A percentile compares a stretch with the other conserved stretches of the same genome.
phyloP scores from a whole-genome alignment of 805 yeast genomes.

The Komagataella pseudopastoris region DNA sequence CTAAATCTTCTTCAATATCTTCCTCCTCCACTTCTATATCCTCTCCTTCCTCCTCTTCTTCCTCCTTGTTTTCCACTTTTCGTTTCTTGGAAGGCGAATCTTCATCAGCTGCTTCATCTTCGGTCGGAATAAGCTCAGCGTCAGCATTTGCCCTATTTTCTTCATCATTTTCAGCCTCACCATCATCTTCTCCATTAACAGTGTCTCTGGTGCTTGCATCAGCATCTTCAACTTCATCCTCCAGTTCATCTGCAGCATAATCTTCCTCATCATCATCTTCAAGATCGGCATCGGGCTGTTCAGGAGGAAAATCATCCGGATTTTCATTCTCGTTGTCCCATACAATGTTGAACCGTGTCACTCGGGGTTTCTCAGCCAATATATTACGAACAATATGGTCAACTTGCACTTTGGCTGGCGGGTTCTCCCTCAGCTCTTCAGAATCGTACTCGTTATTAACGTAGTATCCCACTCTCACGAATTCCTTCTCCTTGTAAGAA shows the following conservation, averaged over 20 bases:
- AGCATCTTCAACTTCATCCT: conserved; percentile 42
- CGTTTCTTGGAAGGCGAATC: conserved; percentile 7
- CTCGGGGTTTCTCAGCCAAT: conserved; percentile 94
- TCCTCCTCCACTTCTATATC: conserved; percentile 16
- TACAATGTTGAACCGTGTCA: conserved; percentile 89
- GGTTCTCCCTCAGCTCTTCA: conserved; percentile 86
- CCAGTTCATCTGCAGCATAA: conserved; percentile 40
- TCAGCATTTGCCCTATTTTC: conserved; percentile 19
- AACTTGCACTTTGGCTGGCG: conserved; percentile 87
- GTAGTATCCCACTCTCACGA: conserved; percentile 94
- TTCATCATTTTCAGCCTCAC: conserved; percentile 25
- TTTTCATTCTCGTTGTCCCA: conserved; percentile 68
- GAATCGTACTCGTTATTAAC: conserved; percentile 94
- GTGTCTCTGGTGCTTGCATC: conserved; percentile 30
- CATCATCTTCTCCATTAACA: conserved; percentile 26
- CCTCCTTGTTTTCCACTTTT: conserved; percentile 7
- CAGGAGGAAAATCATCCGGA: conserved; percentile 66
- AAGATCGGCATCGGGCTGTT: conserved; percentile 45
- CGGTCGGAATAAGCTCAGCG: conserved; percentile 18
- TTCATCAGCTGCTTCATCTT: conserved; percentile 14
- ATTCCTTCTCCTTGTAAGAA: conserved; percentile 85
- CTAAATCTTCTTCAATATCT: conserved; percentile 11
- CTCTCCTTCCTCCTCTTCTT: conserved; percentile 12
- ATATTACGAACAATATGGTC: conserved; percentile 91
- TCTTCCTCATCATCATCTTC: conserved; percentile 45